Conservation (phyloP, 176 grass and related monocot species). For the Oryza brachyantha region DNA sequence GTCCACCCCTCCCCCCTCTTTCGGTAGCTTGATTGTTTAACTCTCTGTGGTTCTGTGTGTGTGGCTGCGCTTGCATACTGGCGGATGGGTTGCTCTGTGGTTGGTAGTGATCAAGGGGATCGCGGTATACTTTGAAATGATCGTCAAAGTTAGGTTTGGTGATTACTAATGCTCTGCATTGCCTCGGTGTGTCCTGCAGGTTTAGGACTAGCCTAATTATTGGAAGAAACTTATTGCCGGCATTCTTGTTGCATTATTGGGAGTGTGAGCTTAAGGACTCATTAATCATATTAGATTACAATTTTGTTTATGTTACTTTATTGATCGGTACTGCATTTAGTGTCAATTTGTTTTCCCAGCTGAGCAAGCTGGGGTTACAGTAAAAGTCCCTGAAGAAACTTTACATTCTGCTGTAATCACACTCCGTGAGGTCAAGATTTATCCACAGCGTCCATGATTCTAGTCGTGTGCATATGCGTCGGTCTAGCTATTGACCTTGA, state of each 20-base stretch:
- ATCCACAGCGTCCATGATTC: not conserved
- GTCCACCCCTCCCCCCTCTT: not conserved
- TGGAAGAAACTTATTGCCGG: not conserved
- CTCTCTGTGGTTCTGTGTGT: not conserved
- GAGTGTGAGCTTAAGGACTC: not conserved
- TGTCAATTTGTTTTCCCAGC: not conserved
- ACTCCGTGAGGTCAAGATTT: no score
- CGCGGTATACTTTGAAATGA: not conserved
- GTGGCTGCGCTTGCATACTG: not conserved
- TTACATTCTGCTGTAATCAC: not conserved
- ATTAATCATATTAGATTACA: not conserved
- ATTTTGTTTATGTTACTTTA: not conserved
- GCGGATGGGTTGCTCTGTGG: not conserved
- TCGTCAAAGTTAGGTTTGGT: not conserved
- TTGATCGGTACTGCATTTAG: not conserved
- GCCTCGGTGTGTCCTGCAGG: not conserved
- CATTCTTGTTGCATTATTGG: not conserved
- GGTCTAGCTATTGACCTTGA: not conserved
- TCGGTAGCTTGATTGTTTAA: not conserved
- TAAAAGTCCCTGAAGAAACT: not conserved
- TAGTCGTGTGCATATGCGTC: not conserved
- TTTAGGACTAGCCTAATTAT: not conserved
- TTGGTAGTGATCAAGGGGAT: not conserved
- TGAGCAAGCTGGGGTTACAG: not conserved
- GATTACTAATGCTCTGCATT: not conserved